These are phyloP conservation scores for Oryza rufipogon DNA, from an alignment of 176 grass and related monocot genomes.

Conservation along the genomic window DNA sequence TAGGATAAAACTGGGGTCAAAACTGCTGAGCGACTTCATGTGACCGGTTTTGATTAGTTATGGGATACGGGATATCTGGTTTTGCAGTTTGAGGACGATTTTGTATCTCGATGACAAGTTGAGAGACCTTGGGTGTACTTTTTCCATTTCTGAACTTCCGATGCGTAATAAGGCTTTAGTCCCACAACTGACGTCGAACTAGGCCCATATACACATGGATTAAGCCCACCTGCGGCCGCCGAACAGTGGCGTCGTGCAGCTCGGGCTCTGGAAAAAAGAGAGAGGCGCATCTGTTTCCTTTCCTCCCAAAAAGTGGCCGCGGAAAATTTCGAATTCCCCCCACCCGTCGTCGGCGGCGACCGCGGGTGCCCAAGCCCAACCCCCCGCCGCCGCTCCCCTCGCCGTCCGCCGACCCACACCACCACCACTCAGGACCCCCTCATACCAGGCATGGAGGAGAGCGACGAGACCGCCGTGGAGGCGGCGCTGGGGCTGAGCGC, in stretches of 20 bases:
- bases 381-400: neutral
- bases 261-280: neutral
- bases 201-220: neutral
- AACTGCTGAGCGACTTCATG: too few species aligned
- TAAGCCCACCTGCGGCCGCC: neutral
- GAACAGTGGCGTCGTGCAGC: neutral
- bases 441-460: constrained; percentile 17
- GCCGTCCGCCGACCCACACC: neutral
- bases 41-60: too few species aligned
- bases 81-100: too few species aligned
- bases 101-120: too few species aligned
- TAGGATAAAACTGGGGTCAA: too few species aligned
- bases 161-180: neutral
- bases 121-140: too few species aligned
- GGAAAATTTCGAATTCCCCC: neutral
- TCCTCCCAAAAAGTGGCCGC: neutral
- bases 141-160: too few species aligned
- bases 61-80: too few species aligned
- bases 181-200: neutral
- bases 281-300: neutral
- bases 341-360: neutral
- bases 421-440: neutral
- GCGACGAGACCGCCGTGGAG: constrained; percentile 2
- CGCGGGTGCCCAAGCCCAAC: neutral
- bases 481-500: constrained; percentile 46